Evolutionary conservation across 2,329 filamentous ascomycete genomes (phyloP).

Genomic region (Epichloe sylvatica): DNA sequence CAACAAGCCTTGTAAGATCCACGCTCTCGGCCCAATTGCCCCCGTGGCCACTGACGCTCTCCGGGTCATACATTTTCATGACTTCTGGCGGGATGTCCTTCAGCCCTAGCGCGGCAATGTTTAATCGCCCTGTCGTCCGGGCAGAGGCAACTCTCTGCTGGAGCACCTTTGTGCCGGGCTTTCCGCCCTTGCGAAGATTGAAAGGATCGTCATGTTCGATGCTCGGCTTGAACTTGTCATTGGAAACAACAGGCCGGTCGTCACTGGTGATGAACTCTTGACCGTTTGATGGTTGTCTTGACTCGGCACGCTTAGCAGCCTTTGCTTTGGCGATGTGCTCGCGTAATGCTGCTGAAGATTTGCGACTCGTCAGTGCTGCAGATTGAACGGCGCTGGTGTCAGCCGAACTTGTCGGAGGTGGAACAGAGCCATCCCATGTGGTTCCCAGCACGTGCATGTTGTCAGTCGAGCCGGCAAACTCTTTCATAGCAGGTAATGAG

Average conservation of each 20-base stretch:
- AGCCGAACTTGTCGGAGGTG: conserved; percentile 10
- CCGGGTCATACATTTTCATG: conserved; percentile 77
- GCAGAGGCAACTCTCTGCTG: conserved; percentile 59
- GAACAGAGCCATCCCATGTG: conserved; percentile 19
- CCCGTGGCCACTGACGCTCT: conserved; percentile 46
- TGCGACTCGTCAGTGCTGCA: conserved; percentile 26
- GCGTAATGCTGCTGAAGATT: conserved; percentile 67
- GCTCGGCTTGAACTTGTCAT: conserved; percentile 34
- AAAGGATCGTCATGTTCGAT: conserved; percentile 50
- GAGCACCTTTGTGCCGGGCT: conserved; percentile 51
- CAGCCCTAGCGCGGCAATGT: conserved; percentile 73
- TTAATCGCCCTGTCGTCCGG: conserved; percentile 65
- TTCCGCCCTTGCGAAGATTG: conserved; percentile 46
- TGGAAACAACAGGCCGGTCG: conserved; percentile 30
- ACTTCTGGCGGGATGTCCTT: conserved; percentile 71
- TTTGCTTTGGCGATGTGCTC: conserved; percentile 91
- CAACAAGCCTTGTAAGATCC: conserved; percentile 70
- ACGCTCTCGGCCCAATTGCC: conserved; percentile 84
- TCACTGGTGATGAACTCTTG: conserved; percentile 3
- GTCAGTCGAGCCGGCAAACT: conserved; percentile 5
- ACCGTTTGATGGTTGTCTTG: conserved; percentile 19
- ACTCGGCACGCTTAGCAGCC: conserved; percentile 53
- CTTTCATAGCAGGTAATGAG: conserved; percentile 28
- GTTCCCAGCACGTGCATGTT: conserved; percentile 3
- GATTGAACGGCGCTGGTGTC: conserved; percentile 8